These are phyloP conservation scores for Aureobasidium sp. DNA, from an alignment of 2,329 filamentous ascomycete species.

Conservation along the genomic window DNA sequence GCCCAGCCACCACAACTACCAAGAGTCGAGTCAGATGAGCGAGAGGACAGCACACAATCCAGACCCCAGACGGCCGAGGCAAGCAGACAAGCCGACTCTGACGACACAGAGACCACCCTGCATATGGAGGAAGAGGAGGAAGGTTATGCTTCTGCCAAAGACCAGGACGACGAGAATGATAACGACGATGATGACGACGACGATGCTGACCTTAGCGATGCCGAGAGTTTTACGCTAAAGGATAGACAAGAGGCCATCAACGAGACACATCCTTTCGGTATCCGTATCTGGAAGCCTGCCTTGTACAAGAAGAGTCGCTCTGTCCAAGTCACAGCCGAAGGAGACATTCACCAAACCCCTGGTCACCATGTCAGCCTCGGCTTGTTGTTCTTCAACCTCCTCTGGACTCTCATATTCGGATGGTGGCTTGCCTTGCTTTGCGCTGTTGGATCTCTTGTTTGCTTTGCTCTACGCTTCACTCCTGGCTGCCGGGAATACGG, in stretches of 20 bases:
- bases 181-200: constrained; percentile 45
- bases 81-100: constrained; percentile 14
- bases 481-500: constrained; percentile 81
- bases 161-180: constrained; percentile 39
- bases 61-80: not conserved
- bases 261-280: constrained; percentile 96
- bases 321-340: constrained; percentile 91
- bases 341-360: constrained; percentile 91
- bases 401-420: constrained; percentile 87
- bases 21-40: constrained; percentile 42
- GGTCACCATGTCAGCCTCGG: constrained; percentile 78
- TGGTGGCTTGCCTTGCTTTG: constrained; percentile 88
- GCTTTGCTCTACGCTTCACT: constrained; percentile 67
- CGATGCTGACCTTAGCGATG: constrained; percentile 71
- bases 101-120: constrained; percentile 36
- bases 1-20: constrained; percentile 39
- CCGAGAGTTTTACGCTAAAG: constrained; percentile 95
- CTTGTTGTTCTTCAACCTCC: constrained; percentile 77
- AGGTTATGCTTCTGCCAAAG: constrained; percentile 19
- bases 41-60: constrained; percentile 31
- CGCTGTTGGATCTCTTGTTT: constrained; percentile 64
- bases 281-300: constrained; percentile 97
- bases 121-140: constrained; percentile 29
- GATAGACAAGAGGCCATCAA: constrained; percentile 97
- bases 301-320: constrained; percentile 96